These are phyloP conservation scores for Citrus inodora DNA, from an alignment of 345 rosid genomes.

Conservation along the genomic window DNA sequence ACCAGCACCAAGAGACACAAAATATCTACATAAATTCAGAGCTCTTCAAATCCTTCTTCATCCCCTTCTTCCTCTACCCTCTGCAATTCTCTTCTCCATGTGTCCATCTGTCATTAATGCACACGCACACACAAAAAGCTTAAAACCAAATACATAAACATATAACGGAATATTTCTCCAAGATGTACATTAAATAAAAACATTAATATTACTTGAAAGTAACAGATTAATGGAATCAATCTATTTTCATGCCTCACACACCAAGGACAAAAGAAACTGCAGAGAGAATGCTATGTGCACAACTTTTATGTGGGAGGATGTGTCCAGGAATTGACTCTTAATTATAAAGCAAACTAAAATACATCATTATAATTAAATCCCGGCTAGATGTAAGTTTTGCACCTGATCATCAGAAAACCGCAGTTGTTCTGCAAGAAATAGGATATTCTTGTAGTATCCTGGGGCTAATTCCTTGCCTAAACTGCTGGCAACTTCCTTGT, in stretches of 20 bases:
- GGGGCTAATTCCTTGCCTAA: conserved; percentile 48
- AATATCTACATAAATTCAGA: conserved; percentile 19
- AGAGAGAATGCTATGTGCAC: neutral
- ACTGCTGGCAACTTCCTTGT: conserved; percentile 50
- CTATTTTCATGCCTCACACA: neutral
- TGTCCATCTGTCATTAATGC: conserved; percentile 50
- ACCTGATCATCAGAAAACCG: conserved; percentile 92
- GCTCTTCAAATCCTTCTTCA: conserved; percentile 90
- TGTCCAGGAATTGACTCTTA: neutral
- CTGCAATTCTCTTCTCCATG: conserved; percentile 71
- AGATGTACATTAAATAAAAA: neutral
- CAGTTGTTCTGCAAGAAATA: conserved; percentile 75
- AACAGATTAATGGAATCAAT: neutral
- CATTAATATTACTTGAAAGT: neutral
- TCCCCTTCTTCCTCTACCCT: conserved; percentile 87
- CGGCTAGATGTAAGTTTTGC: conserved; percentile 13
- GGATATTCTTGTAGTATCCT: conserved; percentile 35
- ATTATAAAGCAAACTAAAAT: neutral
- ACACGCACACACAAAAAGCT: neutral
- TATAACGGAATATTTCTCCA: neutral
- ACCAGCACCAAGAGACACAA: neutral
- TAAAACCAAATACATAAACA: neutral
- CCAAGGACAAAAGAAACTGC: neutral
- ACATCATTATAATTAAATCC: neutral
- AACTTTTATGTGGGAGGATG: neutral